Base-by-base conservation (phyloP, 2,329 filamentous ascomycete species). In the Aotearoamyces nothofagi region DNA sequence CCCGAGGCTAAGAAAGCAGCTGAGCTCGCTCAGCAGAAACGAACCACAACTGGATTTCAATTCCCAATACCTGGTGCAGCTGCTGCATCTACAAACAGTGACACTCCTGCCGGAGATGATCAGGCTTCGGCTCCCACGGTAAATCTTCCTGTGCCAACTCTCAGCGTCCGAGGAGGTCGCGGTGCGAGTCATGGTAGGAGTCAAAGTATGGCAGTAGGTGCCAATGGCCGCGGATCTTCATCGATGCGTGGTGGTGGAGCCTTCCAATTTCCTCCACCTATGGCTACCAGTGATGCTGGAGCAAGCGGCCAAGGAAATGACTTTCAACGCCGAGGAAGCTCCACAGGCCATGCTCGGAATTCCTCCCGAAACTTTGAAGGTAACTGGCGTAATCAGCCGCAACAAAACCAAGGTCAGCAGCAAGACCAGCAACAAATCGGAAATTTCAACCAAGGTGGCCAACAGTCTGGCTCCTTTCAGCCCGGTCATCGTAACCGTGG, bases 1-100 rank as follows among this genome's bases (percentile, higher is more conserved):
- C 82, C 86, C 20, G 90, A 98, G 55, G 90, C 90, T 27, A 96
- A 93, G 60, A 96, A 94, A 61, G 90, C 90, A 26, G 90, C 90
- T 33, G 90, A 98, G 54, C 59, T 93, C 39, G 90, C 90, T 27
- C 90, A 98, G 58, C 87, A 93, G 63, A 94, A 94, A 60, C 70
- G 86, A 54, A 92, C 87, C 31, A 84, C 86, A 36, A 84, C 81
- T 38, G 84, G 76, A 33, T 98, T 96, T 57, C 86, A 93, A 51
- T 98, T 98, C 52, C 87, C 90, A 10, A 72, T 77, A 30, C 80
- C 84, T 27, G 69, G 69, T 26, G 66, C 76, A 38, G 62, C 68
- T 30, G 69, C 68, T 20, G 66, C 70, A 38, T 60, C 66, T 28
- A 56, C 69, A 29, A 31, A 19, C 6, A 33, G 36, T 6, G 42